Percentiles rank a stretch among this genome's conserved stretches.
Evolutionary conservation across 305 asterid genomes (phyloP).

Genomic region (Fraxinus velutina): DNA sequence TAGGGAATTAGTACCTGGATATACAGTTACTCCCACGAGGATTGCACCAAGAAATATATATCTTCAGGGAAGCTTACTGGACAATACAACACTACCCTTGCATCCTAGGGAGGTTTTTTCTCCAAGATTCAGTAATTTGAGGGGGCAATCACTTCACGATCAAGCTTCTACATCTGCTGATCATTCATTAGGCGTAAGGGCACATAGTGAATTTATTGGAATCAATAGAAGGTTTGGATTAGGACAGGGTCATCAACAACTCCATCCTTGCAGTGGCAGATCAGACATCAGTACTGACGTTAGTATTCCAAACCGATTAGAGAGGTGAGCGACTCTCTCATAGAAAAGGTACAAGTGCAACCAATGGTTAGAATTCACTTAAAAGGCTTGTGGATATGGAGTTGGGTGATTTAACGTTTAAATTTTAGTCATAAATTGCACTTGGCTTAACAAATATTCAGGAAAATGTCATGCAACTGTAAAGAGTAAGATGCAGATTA

Average conservation of each 20-base stretch:
- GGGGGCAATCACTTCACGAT: constrained; percentile 34
- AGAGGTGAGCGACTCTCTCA: constrained; percentile 54
- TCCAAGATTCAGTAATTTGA: constrained; percentile 40
- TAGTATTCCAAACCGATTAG: constrained; percentile 41
- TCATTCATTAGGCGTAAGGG: constrained; percentile 34
- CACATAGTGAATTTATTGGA: constrained; percentile 40
- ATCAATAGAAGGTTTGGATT: constrained; percentile 34
- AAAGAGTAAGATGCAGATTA: neutral
- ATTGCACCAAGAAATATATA: constrained; percentile 26
- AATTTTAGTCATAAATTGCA: neutral
- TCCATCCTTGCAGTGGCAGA: constrained; percentile 49
- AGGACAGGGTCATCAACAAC: constrained; percentile 46
- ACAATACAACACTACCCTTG: constrained; percentile 23
- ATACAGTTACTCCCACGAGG: constrained; percentile 25
- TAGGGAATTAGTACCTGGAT: constrained; percentile 33
- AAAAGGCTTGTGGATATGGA: constrained; percentile 32
- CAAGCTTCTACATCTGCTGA: constrained; percentile 58
- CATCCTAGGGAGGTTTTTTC: constrained; percentile 32
- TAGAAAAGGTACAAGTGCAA: constrained; percentile 41
- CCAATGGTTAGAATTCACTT: constrained; percentile 38
- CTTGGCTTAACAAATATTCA: neutral
- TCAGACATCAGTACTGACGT: constrained; percentile 43
- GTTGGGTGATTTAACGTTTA: constrained; percentile 25
- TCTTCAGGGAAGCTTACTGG: constrained; percentile 39
- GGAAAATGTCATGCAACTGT: neutral